Evolutionary conservation across 306 rosid species (phyloP), one percentile per base, ranked within the genome.

Genomic region (Cicer chorassanicum): DNA sequence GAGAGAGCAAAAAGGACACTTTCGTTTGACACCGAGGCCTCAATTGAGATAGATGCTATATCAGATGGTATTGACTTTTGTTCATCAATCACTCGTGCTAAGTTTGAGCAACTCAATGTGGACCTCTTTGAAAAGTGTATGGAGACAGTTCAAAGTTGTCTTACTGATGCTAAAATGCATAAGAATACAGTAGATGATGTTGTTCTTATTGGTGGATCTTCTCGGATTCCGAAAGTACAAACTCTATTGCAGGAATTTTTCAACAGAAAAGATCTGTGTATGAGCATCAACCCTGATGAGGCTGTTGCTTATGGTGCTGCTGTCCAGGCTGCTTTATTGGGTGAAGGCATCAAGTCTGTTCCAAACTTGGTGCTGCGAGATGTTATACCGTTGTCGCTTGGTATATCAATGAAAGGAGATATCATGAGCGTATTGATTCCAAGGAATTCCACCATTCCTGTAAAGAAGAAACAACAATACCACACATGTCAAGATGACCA

Each of bases 301-400:
- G 70, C 70, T 1, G 53, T 65, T 6, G 70, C 70, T 18, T 65
- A 65, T 42, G 70, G 70, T 10, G 70, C 70, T 1, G 70, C 70
- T 10, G 70, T 65, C 9, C 70, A 65, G 36, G 70, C 39, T 16
- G 70, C 70, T 1, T 9, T 65, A 16, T 44, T 65, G 6, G n/a
- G 9, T 6, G 51, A 7, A 1, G 66, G 70, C 34, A 24, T 24
- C 9, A 65, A 13, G 1, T 15, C 29, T 5, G n/a, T 41, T 65
- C 51, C 51, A 6, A 41, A 65, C 8, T 42, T 65, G 7, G 51
- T 65, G 11, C 15, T 65, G 1, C 34, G 8, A 3, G 53, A 65
- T 42, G 70, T 65, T 16, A 65, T 9, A 16, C 70, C 70, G 0
- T 2, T 65, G n/a, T 65, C 70, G 5, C 38, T 65, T 5, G 70